phyloP scores from a whole-genome alignment of 805 yeast genomes.

The Candida maltosa region DNA sequence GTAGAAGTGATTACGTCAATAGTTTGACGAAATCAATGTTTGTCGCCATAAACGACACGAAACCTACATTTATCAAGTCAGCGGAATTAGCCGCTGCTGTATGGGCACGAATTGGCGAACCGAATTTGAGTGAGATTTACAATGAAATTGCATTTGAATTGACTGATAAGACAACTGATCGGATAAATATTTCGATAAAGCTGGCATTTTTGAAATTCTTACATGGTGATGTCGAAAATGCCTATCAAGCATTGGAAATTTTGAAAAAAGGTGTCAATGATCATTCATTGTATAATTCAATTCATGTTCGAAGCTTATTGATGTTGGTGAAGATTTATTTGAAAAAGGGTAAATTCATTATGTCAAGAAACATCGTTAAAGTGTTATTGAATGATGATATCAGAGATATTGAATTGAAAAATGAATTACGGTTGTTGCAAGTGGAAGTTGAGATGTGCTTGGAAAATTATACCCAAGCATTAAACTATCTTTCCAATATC shows the following conservation, averaged over 20 bases:
- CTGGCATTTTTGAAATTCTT: slow-evolving; percentile 32
- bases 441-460: slow-evolving; percentile 28
- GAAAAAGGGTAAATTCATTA: slow-evolving; percentile 32
- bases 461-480: slow-evolving; percentile 28
- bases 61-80: slow-evolving; percentile 41
- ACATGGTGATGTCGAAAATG: slow-evolving; percentile 36
- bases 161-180: slow-evolving; percentile 39
- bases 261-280: slow-evolving; percentile 26
- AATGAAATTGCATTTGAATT: slow-evolving; percentile 43
- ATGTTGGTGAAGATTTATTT: slow-evolving; percentile 35
- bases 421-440: slow-evolving; percentile 23
- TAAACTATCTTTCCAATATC: slow-evolving; percentile 18
- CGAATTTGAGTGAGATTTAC: slow-evolving; percentile 45
- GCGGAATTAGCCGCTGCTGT: slow-evolving; percentile 44
- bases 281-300: slow-evolving; percentile 36
- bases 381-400: slow-evolving; percentile 24
- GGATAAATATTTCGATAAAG: slow-evolving; percentile 36
- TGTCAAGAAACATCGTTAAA: slow-evolving; percentile 33
- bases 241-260: slow-evolving; percentile 32
- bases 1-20: slow-evolving; percentile 45
- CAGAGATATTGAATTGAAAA: slow-evolving; percentile 26
- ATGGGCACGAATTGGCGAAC: slow-evolving; percentile 53
- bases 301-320: slow-evolving; percentile 39
- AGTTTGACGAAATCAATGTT: slow-evolving; percentile 56
- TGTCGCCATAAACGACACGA: slow-evolving; percentile 49